phyloP scores from a whole-genome alignment of 1,139 yeast genomes.

The Pneumocystis jirovecii region DNA sequence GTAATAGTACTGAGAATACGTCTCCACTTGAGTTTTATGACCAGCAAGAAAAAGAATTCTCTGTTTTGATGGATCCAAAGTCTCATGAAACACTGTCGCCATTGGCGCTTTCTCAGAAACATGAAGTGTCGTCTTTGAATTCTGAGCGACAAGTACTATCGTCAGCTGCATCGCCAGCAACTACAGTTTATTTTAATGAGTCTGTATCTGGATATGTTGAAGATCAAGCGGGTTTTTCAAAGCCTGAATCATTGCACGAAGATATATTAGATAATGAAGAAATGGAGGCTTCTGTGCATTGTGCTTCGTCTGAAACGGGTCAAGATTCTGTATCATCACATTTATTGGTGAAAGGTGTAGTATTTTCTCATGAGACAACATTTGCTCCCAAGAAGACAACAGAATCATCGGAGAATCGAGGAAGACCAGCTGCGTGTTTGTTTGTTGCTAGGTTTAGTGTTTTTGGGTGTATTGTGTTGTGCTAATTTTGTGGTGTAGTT shows the following conservation, averaged over 20 bases:
- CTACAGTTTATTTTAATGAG: background rate
- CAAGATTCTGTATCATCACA: background rate
- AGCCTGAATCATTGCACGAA: too few species aligned
- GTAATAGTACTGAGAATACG: background rate
- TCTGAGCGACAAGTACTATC: background rate
- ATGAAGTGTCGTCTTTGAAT: background rate
- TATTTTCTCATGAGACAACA: background rate
- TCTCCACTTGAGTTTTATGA: background rate
- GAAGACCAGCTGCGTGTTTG: constrained; percentile 6
- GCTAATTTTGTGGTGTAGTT: background rate
- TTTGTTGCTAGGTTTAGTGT: constrained; percentile 6
- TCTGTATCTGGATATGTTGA: background rate
- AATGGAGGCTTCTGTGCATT: background rate
- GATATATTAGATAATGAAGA: background rate
- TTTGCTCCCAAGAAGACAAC: background rate
- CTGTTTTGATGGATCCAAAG: background rate
- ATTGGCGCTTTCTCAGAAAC: background rate
- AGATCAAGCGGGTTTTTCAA: background rate
- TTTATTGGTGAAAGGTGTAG: background rate
- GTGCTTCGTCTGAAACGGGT: background rate
- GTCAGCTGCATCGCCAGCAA: background rate
- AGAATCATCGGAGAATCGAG: background rate
- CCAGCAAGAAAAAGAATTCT: background rate
- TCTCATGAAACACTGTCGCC: background rate
- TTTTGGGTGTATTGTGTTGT: background rate